phyloP scores from a whole-genome alignment of 1,139 yeast species.

The Blastobotrys malaysiensis region DNA sequence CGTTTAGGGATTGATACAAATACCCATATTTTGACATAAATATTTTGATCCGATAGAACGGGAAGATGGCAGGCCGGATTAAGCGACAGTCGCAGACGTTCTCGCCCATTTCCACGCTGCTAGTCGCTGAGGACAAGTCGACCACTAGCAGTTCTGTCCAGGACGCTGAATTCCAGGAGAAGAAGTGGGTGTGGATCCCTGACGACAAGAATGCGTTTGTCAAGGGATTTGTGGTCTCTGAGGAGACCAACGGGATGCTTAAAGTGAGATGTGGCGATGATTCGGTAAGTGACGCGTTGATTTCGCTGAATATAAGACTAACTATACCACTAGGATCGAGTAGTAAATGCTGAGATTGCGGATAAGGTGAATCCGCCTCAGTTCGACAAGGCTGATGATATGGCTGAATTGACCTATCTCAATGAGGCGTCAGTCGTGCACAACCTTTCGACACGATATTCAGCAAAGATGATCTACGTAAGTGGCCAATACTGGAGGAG shows the following conservation, averaged over 20 bases:
- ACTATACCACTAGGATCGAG: constrained; percentile 32
- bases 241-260: constrained; percentile 46
- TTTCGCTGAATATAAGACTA: constrained; percentile 2
- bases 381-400: constrained; percentile 86
- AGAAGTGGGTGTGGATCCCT: constrained; percentile 79
- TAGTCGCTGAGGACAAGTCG: constrained; percentile 3
- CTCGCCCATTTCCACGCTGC: constrained; percentile 12
- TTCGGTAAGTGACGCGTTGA: constrained; percentile 29
- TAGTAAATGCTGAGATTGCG: constrained; percentile 42
- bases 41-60: background rate
- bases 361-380: constrained; percentile 80
- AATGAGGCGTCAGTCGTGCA: constrained; percentile 93
- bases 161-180: constrained; percentile 49
- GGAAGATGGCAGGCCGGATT: background rate
- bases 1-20: background rate
- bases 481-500: constrained; percentile 20
- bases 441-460: constrained; percentile 72
- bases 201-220: constrained; percentile 59
- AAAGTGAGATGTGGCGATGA: constrained; percentile 51
- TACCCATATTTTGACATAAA: background rate
- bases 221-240: constrained; percentile 60
- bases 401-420: constrained; percentile 91
- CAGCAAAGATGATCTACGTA: constrained; percentile 67
- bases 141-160: constrained; percentile 17
- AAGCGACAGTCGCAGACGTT: constrained; percentile 11